Base-by-base conservation (phyloP, 179 eudicot species). In the Monotropa hypopitys region DNA sequence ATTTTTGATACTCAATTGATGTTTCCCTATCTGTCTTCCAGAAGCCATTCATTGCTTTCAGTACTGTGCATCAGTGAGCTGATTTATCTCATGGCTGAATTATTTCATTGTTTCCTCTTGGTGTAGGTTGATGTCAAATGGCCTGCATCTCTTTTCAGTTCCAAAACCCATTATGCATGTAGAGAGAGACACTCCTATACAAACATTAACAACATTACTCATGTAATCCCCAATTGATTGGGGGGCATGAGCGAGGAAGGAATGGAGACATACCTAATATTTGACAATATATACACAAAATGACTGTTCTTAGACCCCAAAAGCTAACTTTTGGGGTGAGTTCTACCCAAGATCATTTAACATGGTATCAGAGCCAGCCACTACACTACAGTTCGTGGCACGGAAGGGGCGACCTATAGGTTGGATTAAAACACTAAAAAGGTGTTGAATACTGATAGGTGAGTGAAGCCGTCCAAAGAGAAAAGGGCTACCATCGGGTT, bases 31-130 rank as follows among this genome's bases (percentile, higher is more conserved):
- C 10, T 65, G 33, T 33, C 70, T 65, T 65, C 70, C 70, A 65
- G 70, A 33, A 65, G 70, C 23, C 70, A 65, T 16, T 65, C n/a
- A 33, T 65, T 65, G 45, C 70, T 65, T 65, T 43, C 70, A 65
- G 70, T 32, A 43, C 21, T 32, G 70, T 65, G 43, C 42, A 33
- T 65, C 70, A 30, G 20, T 65, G 70, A 32, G 70, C 70, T 65
- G 70, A 65, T 33, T 15, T 65, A 33, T 65, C 43, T 65, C 42
- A 43, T 33, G 43, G 45, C 70, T 33, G 70, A 65, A 65, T 65
- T 33, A 33, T 21, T 65, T 65, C 43, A 33, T 65, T 65, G 70
- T 65, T 65, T 65, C 43, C 70, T 65, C 43, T 65, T 65, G 70
- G 70, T 33, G 43, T 65, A 6, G 40, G 43, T 33, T 65, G 70